phyloP scores from a whole-genome alignment of 306 rosid species.

The Fragaria iinumae region DNA sequence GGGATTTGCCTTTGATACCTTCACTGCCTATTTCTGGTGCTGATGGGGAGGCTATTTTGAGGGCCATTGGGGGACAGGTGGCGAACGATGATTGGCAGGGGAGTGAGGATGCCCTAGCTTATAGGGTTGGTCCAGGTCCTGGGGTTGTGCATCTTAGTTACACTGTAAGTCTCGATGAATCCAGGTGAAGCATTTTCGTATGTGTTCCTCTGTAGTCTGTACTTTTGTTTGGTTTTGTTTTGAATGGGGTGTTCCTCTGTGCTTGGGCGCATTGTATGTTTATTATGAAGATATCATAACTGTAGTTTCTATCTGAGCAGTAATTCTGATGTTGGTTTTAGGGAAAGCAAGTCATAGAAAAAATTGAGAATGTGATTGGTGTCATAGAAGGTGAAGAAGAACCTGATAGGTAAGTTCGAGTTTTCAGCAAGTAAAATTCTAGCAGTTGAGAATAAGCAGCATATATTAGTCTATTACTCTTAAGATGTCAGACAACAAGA shows the following conservation, averaged over 20 bases:
- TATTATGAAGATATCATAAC: neutral
- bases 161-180: slow-evolving; percentile 31
- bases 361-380: slow-evolving; percentile 68
- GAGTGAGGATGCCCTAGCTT: slow-evolving; percentile 44
- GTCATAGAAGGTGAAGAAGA: slow-evolving; percentile 73
- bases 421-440: neutral
- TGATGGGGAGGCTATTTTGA: slow-evolving; percentile 56
- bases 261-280: neutral
- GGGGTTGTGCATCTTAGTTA: slow-evolving; percentile 61
- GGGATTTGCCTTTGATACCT: slow-evolving; percentile 61
- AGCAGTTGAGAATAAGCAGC: neutral
- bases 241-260: no score
- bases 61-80: slow-evolving; percentile 51
- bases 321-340: slow-evolving; percentile 27
- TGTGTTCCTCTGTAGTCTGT: neutral
- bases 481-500: neutral
- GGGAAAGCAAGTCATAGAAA: slow-evolving; percentile 51
- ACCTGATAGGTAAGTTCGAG: slow-evolving; percentile 54
- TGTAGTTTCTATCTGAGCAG: no score
- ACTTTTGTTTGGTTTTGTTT: no score
- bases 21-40: slow-evolving; percentile 59
- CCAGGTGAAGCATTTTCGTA: neutral
- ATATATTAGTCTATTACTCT: no score
- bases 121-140: slow-evolving; percentile 74
- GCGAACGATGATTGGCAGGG: slow-evolving; percentile 82